These are phyloP conservation scores for Fusarium sp. DNA, from an alignment of 2,329 filamentous ascomycete genomes.

Conservation along the genomic window DNA sequence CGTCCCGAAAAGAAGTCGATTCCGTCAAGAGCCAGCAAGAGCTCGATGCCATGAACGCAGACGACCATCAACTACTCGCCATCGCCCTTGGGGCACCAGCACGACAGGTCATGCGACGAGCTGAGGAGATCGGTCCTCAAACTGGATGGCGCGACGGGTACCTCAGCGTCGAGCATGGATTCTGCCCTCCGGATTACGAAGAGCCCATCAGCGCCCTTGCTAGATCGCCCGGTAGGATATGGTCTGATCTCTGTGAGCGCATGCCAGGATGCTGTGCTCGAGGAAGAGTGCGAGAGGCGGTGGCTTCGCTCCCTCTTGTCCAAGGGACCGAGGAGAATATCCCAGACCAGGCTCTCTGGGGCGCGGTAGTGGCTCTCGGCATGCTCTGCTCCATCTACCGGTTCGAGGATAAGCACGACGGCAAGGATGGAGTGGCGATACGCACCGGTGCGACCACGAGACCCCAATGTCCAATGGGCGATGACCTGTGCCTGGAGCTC, in stretches of 20 bases:
- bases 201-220: slow-evolving; percentile 55
- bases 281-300: slow-evolving; percentile 60
- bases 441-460: slow-evolving; percentile 44
- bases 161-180: slow-evolving; percentile 56
- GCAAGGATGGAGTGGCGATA: slow-evolving; percentile 57
- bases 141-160: slow-evolving; percentile 61
- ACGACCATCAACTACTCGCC: slow-evolving; percentile 60
- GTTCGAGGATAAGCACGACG: slow-evolving; percentile 62
- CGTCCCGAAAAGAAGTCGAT: slow-evolving; percentile 52
- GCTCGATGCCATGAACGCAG: slow-evolving; percentile 58
- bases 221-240: slow-evolving; percentile 61
- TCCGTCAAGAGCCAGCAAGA: slow-evolving; percentile 51
- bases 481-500: slow-evolving; percentile 60
- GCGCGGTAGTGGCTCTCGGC: slow-evolving; percentile 60
- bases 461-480: slow-evolving; percentile 56
- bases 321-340: slow-evolving; percentile 60
- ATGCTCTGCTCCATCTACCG: slow-evolving; percentile 64
- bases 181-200: slow-evolving; percentile 61
- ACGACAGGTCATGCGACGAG: slow-evolving; percentile 61
- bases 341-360: slow-evolving; percentile 62
- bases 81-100: slow-evolving; percentile 63
- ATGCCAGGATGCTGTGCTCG: slow-evolving; percentile 62
- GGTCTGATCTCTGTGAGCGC: slow-evolving; percentile 62
- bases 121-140: slow-evolving; percentile 60
- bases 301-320: slow-evolving; percentile 58